Percentiles rank a stretch among this genome's conserved stretches.
These are phyloP conservation scores for Sicyos edulis DNA, from an alignment of 306 rosid genomes.

Conservation along the genomic window DNA sequence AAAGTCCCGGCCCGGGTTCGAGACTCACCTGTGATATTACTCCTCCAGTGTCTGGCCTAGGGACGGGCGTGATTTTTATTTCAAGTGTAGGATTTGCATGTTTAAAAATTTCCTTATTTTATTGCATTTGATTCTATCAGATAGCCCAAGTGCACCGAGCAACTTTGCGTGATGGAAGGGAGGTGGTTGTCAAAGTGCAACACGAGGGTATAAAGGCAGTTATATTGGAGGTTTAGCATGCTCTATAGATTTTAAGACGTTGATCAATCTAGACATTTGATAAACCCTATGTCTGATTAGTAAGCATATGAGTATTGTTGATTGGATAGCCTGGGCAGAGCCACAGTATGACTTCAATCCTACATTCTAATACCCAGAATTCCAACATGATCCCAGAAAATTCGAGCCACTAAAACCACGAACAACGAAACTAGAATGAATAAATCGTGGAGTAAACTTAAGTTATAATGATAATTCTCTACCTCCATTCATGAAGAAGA, in stretches of 20 bases:
- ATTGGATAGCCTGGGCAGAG: slow-evolving; percentile 99
- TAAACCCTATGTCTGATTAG: slow-evolving; percentile 22
- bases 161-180: slow-evolving; percentile 74
- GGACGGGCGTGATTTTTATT: slow-evolving; percentile 20
- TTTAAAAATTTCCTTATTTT: slow-evolving; percentile 17
- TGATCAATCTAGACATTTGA: slow-evolving; percentile 21
- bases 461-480: no score
- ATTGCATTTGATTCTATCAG: slow-evolving; percentile 39
- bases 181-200: slow-evolving; percentile 95
- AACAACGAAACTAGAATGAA: no score
- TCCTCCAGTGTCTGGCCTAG: no score
- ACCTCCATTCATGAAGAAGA: no score
- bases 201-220: slow-evolving; percentile 75
- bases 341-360: slow-evolving; percentile 92
- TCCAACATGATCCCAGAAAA: no score
- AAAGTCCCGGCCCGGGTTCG: no score
- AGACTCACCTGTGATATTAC: no score
- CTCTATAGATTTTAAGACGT: slow-evolving; percentile 27
- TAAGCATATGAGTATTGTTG: slow-evolving; percentile 38
- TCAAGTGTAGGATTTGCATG: not conserved
- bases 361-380: no score
- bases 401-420: no score
- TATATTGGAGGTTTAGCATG: slow-evolving; percentile 71
- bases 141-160: slow-evolving; percentile 99
- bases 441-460: no score